Base-by-base conservation (phyloP, 768 basidiomycete species). In the Cystofilobasidium bisporidii region DNA sequence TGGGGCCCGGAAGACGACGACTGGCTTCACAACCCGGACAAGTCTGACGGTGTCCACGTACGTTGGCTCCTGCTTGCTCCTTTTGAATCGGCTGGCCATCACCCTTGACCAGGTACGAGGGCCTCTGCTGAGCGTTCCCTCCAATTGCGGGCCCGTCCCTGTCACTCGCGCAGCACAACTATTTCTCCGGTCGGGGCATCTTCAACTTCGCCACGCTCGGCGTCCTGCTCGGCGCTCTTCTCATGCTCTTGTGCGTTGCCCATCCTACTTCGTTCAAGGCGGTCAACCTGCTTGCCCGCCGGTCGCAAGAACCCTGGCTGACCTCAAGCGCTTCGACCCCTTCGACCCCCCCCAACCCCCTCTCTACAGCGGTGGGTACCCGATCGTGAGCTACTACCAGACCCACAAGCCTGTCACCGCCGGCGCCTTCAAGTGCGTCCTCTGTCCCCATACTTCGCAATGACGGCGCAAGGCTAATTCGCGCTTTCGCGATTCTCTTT, bases 1-100 rank as follows among this genome's bases (percentile, higher is more conserved):
- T 55, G 50, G 50, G 74, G 77, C 38, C 75, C 75, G 53, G 76
- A 76, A 53, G 63, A 73, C 18, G 74, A 76, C 50, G 77, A 78
- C 65, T 69, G 71, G 48, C 71, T 78, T 58, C 77, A 78, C 59
- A 74, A 75, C 26, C 69, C 72, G 9, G 50, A 55, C 50, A 55
- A 55, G 53, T 10, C 28, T n/a, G n/a, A n/a, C n/a, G n/a, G n/a
- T n/a, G n/a, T n/a, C n/a, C n/a, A n/a, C n/a, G n/a, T n/a, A n/a
- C n/a, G n/a, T n/a, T n/a, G n/a, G n/a, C n/a, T n/a, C n/a, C n/a
- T n/a, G n/a, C n/a, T n/a, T n/a, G n/a, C n/a, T n/a, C n/a, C n/a
- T n/a, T n/a, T n/a, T n/a, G n/a, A n/a, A n/a, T n/a, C n/a, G n/a
- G n/a, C n/a, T n/a, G n/a, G n/a, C n/a, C n/a, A n/a, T n/a, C n/a